Conservation (phyloP, 106 monocot genomes). For the Chionographis japonica region DNA sequence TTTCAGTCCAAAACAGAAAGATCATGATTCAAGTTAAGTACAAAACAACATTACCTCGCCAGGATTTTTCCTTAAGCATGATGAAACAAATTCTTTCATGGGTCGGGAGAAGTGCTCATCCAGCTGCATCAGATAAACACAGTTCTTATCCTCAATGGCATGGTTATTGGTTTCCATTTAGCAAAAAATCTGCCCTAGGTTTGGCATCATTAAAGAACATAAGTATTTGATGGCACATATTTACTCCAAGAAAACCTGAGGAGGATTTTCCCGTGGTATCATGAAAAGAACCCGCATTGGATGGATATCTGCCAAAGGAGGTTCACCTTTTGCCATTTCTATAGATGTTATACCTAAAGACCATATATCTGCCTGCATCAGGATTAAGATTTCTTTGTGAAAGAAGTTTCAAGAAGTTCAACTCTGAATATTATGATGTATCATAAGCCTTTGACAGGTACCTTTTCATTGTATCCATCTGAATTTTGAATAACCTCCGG, state of each 20-base stretch:
- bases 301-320: slow-evolving; percentile 94
- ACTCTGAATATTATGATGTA: neutral
- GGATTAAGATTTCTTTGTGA: slow-evolving; percentile 10
- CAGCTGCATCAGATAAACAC: slow-evolving; percentile 51
- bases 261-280: slow-evolving; percentile 98
- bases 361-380: slow-evolving; percentile 98
- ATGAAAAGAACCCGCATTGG: slow-evolving; percentile 99
- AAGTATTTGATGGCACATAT: neutral
- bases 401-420: slow-evolving; percentile 5
- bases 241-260: slow-evolving; percentile 53
- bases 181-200: neutral
- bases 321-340: slow-evolving; percentile 99
- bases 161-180: neutral
- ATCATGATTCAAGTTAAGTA: neutral
- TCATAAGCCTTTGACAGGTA: slow-evolving; percentile 6
- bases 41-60: slow-evolving; percentile 59
- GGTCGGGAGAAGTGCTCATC: slow-evolving; percentile 94
- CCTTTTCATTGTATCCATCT: slow-evolving; percentile 99
- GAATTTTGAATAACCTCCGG: slow-evolving; percentile 98
- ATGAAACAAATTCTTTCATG: slow-evolving; percentile 93
- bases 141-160: neutral
- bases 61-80: slow-evolving; percentile 78
- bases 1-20: neutral
- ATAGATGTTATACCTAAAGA: slow-evolving; percentile 98
- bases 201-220: neutral